These are phyloP conservation scores for Ricinus communis DNA, from an alignment of 345 rosid genomes.

Conservation along the genomic window DNA sequence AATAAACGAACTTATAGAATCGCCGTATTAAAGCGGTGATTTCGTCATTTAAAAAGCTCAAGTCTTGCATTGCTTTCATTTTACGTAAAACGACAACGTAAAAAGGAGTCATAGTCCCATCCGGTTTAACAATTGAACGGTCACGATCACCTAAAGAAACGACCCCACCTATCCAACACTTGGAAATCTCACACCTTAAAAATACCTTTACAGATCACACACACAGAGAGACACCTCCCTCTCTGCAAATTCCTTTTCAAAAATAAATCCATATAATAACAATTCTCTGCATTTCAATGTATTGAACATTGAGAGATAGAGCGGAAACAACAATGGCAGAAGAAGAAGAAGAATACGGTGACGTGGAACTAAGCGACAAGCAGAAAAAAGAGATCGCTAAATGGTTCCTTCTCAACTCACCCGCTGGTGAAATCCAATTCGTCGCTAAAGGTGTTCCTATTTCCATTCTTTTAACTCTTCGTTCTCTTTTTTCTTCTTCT, in stretches of 20 bases:
- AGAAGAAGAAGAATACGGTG: constrained; percentile 49
- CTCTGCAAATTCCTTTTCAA: constrained; percentile 21
- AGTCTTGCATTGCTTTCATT: neutral
- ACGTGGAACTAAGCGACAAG: constrained; percentile 54
- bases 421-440: constrained; percentile 96
- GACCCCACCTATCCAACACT: constrained; percentile 22
- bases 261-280: neutral
- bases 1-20: no score
- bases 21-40: no score
- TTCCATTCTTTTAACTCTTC: neutral
- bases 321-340: constrained; percentile 46
- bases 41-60: no score
- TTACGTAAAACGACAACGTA: neutral
- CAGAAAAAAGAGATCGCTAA: constrained; percentile 97
- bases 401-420: constrained; percentile 97
- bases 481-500: neutral
- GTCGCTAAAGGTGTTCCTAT: constrained; percentile 71
- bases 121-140: constrained; percentile 27
- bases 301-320: constrained; percentile 16
- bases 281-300: no score
- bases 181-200: neutral
- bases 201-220: constrained; percentile 30
- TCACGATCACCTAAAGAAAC: constrained; percentile 11
- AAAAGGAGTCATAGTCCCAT: neutral
- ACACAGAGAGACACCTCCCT: neutral